Conservation (phyloP, 768 basidiomycete species). For the Lentinula aciculospora region DNA sequence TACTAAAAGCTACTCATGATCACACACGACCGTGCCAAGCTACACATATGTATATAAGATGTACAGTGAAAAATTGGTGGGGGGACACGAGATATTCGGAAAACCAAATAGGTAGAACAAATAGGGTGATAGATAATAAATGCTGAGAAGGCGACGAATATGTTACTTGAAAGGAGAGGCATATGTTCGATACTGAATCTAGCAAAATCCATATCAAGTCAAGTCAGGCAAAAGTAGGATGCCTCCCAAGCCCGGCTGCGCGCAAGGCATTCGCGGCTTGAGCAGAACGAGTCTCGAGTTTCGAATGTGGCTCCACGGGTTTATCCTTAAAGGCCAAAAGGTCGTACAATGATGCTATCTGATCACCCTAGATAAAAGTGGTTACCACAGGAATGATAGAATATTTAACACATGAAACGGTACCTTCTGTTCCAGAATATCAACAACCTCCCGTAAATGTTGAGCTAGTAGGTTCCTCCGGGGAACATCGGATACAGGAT, state of each 20-base stretch:
- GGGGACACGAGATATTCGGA: neutral
- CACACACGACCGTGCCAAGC: too few relatives aligned
- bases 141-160: neutral
- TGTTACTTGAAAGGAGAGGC: neutral
- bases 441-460: conserved; percentile 88
- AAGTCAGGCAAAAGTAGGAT: conserved; percentile 4
- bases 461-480: conserved; percentile 84
- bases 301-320: conserved; percentile 18
- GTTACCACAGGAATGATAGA: neutral
- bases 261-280: conserved; percentile 1
- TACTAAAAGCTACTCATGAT: too few relatives aligned
- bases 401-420: neutral
- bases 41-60: too few relatives aligned
- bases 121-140: neutral
- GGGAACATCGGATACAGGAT: conserved; percentile 72
- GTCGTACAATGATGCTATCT: conserved; percentile 89
- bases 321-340: conserved; percentile 74
- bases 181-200: neutral
- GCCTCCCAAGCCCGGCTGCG: neutral
- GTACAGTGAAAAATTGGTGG: neutral
- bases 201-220: neutral
- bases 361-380: conserved; percentile 63
- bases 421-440: conserved; percentile 89
- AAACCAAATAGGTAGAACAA: neutral
- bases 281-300: neutral